Conservation (phyloP, 2,329 filamentous ascomycete species). For the Didymella keratinophila region DNA sequence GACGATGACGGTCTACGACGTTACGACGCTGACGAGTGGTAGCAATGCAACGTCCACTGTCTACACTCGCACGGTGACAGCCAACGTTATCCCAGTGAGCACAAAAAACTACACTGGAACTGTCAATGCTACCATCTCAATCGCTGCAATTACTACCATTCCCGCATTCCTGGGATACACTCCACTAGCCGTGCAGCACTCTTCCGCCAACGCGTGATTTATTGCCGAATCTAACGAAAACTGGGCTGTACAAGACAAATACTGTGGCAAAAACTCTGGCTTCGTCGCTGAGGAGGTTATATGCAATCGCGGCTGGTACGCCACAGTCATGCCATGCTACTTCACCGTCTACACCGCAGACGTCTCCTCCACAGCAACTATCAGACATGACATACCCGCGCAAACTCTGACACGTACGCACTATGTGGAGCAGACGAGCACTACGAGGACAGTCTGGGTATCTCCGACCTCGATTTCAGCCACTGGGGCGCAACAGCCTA, state of each 20-base stretch:
- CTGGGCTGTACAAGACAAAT: conserved; percentile 3
- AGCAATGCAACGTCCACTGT: neutral
- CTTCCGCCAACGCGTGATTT: neutral
- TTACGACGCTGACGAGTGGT: neutral
- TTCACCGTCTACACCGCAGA: neutral
- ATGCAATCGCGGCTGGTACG: neutral
- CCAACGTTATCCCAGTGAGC: neutral
- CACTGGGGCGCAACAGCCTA: neutral
- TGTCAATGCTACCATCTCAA: neutral
- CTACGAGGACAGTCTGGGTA: neutral
- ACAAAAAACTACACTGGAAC: neutral
- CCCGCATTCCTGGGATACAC: neutral
- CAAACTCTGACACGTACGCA: neutral
- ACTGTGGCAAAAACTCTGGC: neutral
- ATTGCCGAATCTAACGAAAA: neutral
- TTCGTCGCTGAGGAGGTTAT: neutral
- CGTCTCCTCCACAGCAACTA: neutral
- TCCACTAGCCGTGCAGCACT: neutral
- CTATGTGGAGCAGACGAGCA: neutral
- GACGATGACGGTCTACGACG: neutral
- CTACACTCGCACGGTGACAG: conserved; percentile 2
- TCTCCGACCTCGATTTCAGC: neutral
- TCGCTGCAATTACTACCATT: neutral
- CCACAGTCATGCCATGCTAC: neutral
- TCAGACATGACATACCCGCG: neutral